Evolutionary conservation across 2,329 filamentous ascomycete species (phyloP), one percentile per base, ranked within the genome.

Genomic region (Samsoniella hepiali): DNA sequence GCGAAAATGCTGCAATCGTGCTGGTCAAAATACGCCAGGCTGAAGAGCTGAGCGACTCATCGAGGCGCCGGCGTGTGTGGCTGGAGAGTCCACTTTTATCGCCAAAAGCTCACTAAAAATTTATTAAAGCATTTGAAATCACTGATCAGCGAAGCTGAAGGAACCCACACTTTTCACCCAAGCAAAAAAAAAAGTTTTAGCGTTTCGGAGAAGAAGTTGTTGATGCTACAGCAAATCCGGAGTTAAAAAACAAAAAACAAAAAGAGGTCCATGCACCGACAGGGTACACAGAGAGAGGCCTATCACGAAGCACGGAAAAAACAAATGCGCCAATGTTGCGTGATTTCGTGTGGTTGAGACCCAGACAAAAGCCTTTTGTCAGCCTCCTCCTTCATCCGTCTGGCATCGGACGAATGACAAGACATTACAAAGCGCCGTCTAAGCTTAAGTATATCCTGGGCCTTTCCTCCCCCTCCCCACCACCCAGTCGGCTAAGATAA

Each of bases 111-210:
- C 50, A 56, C 51, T 9, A 38, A 36, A n/a, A 32, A 45, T 49
- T 54, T 40, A 56, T 42, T 9, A 38, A 62, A 56, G 51, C 59
- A 62, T 62, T 62, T 62, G 50, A 55, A 62, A 62, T 62, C 59
- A 62, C n/a, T 7, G 38, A 22, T 22, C 22, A 22, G 22, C 22
- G 22, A 22, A 22, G 22, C 22, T 22, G 22, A 22, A 22, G 22
- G 22, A 22, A 22, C 27, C 58, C 38, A 61, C 49, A 44, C 22
- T 22, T 22, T 40, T 5, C 32, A 38, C 11, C 45, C 40, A 7
- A 13, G 44, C 17, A 31, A 42, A 34, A 58, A 29, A 58, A 36
- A 58, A 22, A 47, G 31, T 10, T 40, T 58, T 40, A 44, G 54
- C 13, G 29, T 27, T 44, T 29, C 36, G 54, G 54, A 57, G 27